Base-by-base conservation (phyloP, 257 asterid genomes). In the Salvia miltiorrhiza region DNA sequence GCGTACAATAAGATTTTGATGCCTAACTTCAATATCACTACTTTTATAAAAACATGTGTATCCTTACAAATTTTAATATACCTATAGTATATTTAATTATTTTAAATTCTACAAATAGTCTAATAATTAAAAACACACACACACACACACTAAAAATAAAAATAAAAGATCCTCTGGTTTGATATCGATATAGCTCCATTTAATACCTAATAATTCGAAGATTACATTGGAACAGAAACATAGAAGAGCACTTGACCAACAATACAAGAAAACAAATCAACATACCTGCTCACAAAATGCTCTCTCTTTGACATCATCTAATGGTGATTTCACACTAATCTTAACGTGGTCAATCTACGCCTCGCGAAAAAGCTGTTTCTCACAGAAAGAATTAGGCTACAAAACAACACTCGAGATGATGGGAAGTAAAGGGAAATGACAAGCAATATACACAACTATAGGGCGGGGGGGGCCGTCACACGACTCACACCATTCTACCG, bases 361-460 rank as follows among this genome's bases (percentile, higher is more conserved):
- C 75, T 17, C 24, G 4, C 28, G 37, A 37, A 20, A n/a, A 9
- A 73, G n/a, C 52, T 41, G 66, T 9, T 71, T 21, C 44, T 50
- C 70, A 3, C 26, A 16, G 64, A 67, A 68, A 63, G 61, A 68
- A 73, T 65, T 32, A 56, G 67, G 33, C 67, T 24, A 59, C 4
- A 17, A 52, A 71, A 63, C 54, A 45, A 12, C 72, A 63, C 76
- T 71, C 69, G 2, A 50, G 54, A 39, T 35, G 20, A 16, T 11
- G 26, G 56, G 30, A 66, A 45, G 59, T 53, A 72, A 35, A 33
- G 35, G 71, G 24, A 71, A 65, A 72, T 48, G 12, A 43, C 50
- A 12, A 44, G 64, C 53, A 63, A 72, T 80, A 49, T 82, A 80
- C 84, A 80, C 84, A 79, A 65, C 73, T 37, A 63, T 58, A 33